Evolutionary conservation across 495 filamentous ascomycete species (phyloP).

Genomic region (Neurospora terricola): DNA sequence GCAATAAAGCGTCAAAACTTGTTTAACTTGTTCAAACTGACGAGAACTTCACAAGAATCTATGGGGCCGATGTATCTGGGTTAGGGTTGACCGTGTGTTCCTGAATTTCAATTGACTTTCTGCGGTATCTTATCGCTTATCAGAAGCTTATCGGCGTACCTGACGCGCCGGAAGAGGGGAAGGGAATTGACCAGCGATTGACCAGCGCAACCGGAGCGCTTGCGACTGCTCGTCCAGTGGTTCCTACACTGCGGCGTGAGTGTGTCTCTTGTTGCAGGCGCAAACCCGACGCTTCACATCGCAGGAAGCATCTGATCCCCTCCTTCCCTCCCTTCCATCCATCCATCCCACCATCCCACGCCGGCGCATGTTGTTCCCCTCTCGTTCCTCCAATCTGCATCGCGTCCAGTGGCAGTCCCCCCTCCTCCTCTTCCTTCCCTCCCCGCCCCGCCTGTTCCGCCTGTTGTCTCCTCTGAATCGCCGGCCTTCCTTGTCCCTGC

Average conservation of each 20-base stretch:
- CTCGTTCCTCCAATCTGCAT: background rate
- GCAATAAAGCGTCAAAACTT: background rate
- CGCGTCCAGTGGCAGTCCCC: background rate
- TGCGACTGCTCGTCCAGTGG: background rate
- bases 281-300: background rate
- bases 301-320: background rate
- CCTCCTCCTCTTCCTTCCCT: background rate
- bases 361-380: background rate
- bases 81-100: background rate
- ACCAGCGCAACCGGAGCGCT: background rate
- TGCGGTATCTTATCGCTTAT: too few relatives aligned
- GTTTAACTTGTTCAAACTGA: background rate
- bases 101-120: too few relatives aligned
- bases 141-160: background rate
- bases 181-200: background rate
- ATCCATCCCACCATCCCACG: background rate
- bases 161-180: background rate
- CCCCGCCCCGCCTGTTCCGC: background rate
- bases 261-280: background rate
- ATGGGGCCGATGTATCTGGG: background rate
- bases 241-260: background rate
- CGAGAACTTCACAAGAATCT: background rate
- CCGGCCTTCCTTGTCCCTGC: background rate
- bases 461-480: background rate
- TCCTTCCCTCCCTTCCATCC: background rate